These are phyloP conservation scores for Saccharomyces paradoxus DNA, from an alignment of 805 yeast genomes.

Conservation along the genomic window DNA sequence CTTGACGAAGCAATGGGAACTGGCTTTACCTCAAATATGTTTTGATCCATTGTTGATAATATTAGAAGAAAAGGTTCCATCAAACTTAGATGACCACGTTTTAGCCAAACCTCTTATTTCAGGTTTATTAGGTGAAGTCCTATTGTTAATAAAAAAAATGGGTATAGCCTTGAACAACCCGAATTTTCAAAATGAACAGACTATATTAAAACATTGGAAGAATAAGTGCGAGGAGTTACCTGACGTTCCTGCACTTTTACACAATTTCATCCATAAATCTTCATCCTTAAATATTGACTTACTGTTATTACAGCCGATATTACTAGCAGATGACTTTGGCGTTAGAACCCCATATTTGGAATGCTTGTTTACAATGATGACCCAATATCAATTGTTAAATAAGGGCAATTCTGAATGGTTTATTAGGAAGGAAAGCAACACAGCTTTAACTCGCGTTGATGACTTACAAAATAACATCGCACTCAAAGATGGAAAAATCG, in stretches of 20 bases:
- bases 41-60: constrained; percentile 66
- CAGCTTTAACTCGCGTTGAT: background rate
- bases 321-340: constrained; percentile 76
- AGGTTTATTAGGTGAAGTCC: constrained; percentile 66
- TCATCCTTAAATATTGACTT: constrained; percentile 52
- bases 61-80: constrained; percentile 56
- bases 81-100: constrained; percentile 52
- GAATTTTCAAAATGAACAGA: constrained; percentile 49
- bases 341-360: constrained; percentile 86
- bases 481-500: background rate
- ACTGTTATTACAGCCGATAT: constrained; percentile 72
- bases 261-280: constrained; percentile 50
- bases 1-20: constrained; percentile 70
- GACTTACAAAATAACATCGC: background rate
- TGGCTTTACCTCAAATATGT: constrained; percentile 69
- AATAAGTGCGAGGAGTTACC: constrained; percentile 31
- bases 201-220: constrained; percentile 46
- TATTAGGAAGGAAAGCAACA: constrained; percentile 42
- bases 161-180: constrained; percentile 62
- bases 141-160: constrained; percentile 63
- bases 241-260: constrained; percentile 51
- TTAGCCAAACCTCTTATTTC: constrained; percentile 74
- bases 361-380: constrained; percentile 68
- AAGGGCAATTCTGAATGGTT: constrained; percentile 30
- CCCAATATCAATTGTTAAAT: constrained; percentile 49